Conservation (phyloP, 2,329 filamentous ascomycete species). For the Niveomyces coronatus region DNA sequence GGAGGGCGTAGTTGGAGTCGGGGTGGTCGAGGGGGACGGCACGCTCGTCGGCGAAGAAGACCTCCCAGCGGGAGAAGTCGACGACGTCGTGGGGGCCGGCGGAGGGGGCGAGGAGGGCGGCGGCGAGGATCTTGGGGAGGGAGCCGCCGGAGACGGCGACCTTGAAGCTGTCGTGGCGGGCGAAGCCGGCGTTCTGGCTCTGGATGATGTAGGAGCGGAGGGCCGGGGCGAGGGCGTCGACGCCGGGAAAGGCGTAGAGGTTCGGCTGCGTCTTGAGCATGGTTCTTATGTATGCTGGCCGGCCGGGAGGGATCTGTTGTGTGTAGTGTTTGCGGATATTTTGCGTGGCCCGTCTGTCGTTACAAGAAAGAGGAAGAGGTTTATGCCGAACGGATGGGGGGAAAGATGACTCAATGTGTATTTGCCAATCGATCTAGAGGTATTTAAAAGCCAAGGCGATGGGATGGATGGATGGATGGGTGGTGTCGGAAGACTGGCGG, state of each 20-base stretch:
- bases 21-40: conserved; percentile 83
- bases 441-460: no score
- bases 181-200: conserved; percentile 68
- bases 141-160: conserved; percentile 90
- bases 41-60: conserved; percentile 97
- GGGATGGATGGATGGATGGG: no score
- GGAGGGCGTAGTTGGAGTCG: conserved; percentile 86
- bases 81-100: conserved; percentile 48
- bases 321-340: conserved; percentile 4
- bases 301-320: conserved; percentile 8
- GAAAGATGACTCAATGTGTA: background rate
- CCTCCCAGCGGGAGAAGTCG: conserved; percentile 83
- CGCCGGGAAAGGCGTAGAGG: conserved; percentile 70
- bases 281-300: conserved; percentile 16
- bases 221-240: conserved; percentile 60
- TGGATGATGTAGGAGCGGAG: conserved; percentile 76
- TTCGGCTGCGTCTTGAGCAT: conserved; percentile 51
- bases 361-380: background rate
- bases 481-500: no score
- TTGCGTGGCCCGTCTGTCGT: no score
- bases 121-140: conserved; percentile 76
- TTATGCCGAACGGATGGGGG: background rate
- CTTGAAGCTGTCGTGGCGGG: conserved; percentile 77
- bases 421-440: no score
- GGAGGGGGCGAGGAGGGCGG: conserved; percentile 59